Evolutionary conservation across 805 yeast genomes (phyloP).

Genomic region (Kodamaea nitidulidarum): DNA sequence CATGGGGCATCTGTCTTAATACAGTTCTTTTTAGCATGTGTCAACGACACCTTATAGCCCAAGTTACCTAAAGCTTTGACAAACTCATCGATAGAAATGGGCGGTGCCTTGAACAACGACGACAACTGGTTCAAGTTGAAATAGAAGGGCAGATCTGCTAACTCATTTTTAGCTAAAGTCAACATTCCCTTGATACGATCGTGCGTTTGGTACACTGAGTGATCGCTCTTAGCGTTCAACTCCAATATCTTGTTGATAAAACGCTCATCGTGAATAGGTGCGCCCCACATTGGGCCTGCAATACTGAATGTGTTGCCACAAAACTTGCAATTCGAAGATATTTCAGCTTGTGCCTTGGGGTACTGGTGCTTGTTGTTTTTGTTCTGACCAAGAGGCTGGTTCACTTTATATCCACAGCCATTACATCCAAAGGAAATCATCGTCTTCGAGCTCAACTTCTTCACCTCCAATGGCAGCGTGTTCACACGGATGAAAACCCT

Average conservation of each 20-base stretch:
- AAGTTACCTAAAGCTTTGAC: slow-evolving; percentile 79
- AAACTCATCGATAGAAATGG: slow-evolving; percentile 70
- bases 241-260: slow-evolving; percentile 64
- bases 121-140: slow-evolving; percentile 76
- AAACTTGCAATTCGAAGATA: slow-evolving; percentile 54
- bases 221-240: slow-evolving; percentile 48
- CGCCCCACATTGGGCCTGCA: slow-evolving; percentile 94
- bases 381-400: slow-evolving; percentile 72
- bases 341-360: slow-evolving; percentile 47
- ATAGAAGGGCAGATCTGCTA: slow-evolving; percentile 63
- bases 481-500: slow-evolving; percentile 77
- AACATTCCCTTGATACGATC: slow-evolving; percentile 91
- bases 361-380: slow-evolving; percentile 52
- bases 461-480: slow-evolving; percentile 77
- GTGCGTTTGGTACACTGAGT: slow-evolving; percentile 66
- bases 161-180: slow-evolving; percentile 73
- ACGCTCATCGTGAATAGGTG: slow-evolving; percentile 60
- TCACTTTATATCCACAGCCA: slow-evolving; percentile 73
- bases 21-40: slow-evolving; percentile 85
- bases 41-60: slow-evolving; percentile 77
- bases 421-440: slow-evolving; percentile 80
- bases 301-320: slow-evolving; percentile 72
- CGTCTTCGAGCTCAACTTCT: slow-evolving; percentile 69
- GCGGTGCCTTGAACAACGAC: slow-evolving; percentile 72
- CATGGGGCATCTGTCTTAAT: slow-evolving; percentile 90